These are phyloP conservation scores for Calonectria crousiana DNA, from an alignment of 2,329 filamentous ascomycete genomes.

Conservation along the genomic window DNA sequence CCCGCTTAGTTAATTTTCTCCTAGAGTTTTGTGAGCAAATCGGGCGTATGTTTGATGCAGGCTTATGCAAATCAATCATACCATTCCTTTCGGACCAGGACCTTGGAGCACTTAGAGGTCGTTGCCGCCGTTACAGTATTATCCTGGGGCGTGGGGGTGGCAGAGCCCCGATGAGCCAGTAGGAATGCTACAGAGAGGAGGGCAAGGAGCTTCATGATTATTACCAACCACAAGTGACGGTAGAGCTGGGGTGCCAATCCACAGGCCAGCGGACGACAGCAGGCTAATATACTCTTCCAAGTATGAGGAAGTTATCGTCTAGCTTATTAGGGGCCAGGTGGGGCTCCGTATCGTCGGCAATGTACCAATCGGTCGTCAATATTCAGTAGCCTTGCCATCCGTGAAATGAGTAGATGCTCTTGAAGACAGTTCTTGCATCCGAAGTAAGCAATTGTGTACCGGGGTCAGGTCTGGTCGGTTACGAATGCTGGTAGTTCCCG, in stretches of 20 bases:
- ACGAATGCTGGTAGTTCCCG: not conserved
- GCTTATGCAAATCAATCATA: not conserved
- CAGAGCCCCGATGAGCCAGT: not conserved
- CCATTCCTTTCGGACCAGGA: constrained; percentile 18
- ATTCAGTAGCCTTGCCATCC: not conserved
- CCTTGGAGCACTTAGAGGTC: constrained; percentile 10
- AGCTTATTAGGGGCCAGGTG: not conserved
- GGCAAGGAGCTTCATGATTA: constrained; percentile 8
- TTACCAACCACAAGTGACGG: not conserved
- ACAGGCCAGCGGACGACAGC: not conserved
- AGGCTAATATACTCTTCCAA: constrained; percentile 16
- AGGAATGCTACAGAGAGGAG: constrained; percentile 4
- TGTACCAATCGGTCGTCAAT: not conserved
- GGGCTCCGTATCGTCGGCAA: not conserved
- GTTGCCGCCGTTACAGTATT: not conserved
- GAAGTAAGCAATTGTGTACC: not conserved
- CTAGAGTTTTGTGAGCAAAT: constrained; percentile 6
- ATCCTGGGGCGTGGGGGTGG: constrained; percentile 9
- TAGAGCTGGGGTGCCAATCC: not conserved
- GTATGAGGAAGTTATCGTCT: not conserved
- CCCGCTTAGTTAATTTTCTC: constrained; percentile 9
- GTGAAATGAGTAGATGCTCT: not conserved
- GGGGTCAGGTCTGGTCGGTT: not conserved
- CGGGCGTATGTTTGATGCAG: not conserved
- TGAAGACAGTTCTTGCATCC: not conserved